Conservation (phyloP, 2,329 filamentous ascomycete genomes). For the Byssochlamys sp. region DNA sequence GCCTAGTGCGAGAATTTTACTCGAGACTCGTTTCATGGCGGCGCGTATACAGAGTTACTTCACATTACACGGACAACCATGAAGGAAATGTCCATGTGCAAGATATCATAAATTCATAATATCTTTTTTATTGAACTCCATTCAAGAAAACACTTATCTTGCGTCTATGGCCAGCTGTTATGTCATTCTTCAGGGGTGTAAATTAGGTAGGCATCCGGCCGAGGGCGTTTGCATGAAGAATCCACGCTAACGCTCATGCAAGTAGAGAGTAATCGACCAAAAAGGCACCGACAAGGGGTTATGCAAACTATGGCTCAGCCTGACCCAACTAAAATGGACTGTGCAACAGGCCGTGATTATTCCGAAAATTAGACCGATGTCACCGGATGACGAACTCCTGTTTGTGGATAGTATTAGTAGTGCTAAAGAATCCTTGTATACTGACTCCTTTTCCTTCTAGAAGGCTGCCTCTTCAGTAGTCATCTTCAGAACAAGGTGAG, state of each 20-base stretch:
- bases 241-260: background rate
- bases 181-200: background rate
- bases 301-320: background rate
- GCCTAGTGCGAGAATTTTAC: background rate
- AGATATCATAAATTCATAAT: background rate
- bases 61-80: background rate
- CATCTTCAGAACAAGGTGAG: background rate
- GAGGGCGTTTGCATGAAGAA: background rate
- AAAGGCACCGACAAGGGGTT: background rate
- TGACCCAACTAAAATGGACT: background rate
- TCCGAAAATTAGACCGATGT: background rate
- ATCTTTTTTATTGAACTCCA: background rate
- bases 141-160: background rate
- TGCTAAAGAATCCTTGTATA: background rate
- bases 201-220: background rate
- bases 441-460: background rate
- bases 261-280: background rate
- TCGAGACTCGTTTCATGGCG: background rate
- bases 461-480: background rate
- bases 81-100: background rate
- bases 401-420: background rate
- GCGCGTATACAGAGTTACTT: background rate
- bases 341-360: background rate
- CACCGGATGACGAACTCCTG: background rate
- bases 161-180: background rate